Evolutionary conservation across 2,329 filamentous ascomycete genomes (phyloP).

Genomic region (Fusarium sp.): DNA sequence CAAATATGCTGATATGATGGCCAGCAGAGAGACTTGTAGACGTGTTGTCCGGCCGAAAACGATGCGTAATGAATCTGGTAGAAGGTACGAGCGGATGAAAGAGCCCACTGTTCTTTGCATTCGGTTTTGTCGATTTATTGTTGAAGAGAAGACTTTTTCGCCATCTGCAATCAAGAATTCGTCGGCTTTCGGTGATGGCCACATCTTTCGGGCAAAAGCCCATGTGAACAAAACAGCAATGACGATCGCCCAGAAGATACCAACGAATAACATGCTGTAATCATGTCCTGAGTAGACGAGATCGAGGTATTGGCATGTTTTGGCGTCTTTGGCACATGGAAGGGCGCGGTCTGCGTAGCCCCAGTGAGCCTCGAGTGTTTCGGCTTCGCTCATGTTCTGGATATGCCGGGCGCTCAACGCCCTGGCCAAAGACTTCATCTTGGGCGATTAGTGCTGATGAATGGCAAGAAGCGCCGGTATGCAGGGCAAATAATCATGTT

Average conservation of each 20-base stretch:
- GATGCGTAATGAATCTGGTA: background rate
- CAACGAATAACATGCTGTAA: background rate
- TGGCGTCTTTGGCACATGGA: background rate
- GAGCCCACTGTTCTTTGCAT: background rate
- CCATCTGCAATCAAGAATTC: background rate
- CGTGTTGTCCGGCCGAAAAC: background rate
- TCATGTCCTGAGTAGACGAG: constrained; percentile 1
- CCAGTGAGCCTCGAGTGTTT: background rate
- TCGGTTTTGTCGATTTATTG: background rate
- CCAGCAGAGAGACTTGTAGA: background rate
- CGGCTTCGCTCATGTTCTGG: background rate
- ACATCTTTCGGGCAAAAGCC: background rate
- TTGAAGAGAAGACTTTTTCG: fast-evolving
- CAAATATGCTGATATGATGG: background rate
- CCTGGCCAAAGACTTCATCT: too few relatives aligned
- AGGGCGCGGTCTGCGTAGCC: background rate
- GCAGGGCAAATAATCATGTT: too few relatives aligned
- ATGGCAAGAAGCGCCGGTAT: too few relatives aligned
- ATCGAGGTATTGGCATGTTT: background rate
- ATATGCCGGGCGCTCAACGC: too few relatives aligned
- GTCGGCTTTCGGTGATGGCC: background rate
- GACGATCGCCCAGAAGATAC: background rate
- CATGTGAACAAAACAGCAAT: background rate
- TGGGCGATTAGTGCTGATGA: too few relatives aligned
- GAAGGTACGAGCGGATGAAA: background rate